These are phyloP conservation scores for Paramecium biaurelia DNA, from an alignment of 73 alveolate genomes.

Conservation along the genomic window DNA sequence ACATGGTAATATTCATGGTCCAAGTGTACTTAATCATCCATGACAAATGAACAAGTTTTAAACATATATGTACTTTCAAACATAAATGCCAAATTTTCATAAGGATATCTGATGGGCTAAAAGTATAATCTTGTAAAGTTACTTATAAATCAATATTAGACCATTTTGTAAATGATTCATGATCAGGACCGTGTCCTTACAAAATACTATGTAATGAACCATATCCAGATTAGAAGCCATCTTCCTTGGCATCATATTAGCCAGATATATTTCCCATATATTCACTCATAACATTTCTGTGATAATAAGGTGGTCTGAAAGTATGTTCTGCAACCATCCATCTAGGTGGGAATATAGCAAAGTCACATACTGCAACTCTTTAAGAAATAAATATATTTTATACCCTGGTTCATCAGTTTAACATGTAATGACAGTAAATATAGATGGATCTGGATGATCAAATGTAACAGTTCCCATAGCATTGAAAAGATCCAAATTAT, in stretches of 20 bases:
- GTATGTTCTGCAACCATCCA: constrained; percentile 90
- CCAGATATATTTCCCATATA: constrained; percentile 92
- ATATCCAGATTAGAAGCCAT: constrained; percentile 88
- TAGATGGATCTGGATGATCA: constrained; percentile 95
- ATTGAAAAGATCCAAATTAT: constrained; percentile 75
- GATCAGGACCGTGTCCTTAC: constrained; percentile 93
- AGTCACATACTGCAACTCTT: constrained; percentile 85
- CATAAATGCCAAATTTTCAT: constrained; percentile 82
- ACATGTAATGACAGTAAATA: constrained; percentile 88
- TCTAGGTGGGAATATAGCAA: constrained; percentile 92
- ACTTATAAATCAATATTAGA: constrained; percentile 68
- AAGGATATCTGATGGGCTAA: constrained; percentile 70
- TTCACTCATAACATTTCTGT: constrained; percentile 90
- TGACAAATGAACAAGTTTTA: constrained; percentile 66
- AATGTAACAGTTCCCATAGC: constrained; percentile 86
- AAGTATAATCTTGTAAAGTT: neutral
- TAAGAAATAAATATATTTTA: neutral
- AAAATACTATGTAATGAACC: constrained; percentile 82
- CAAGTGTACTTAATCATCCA: constrained; percentile 63
- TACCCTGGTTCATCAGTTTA: constrained; percentile 88
- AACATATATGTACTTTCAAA: constrained; percentile 81
- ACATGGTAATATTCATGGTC: constrained; percentile 74
- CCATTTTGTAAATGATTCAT: constrained; percentile 78
- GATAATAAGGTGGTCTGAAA: constrained; percentile 92
- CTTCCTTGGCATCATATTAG: constrained; percentile 89